Evolutionary conservation across 2,329 filamentous ascomycete genomes (phyloP), one percentile per base, ranked within the genome.

Genomic region (Chrysosporium queenslandicum): DNA sequence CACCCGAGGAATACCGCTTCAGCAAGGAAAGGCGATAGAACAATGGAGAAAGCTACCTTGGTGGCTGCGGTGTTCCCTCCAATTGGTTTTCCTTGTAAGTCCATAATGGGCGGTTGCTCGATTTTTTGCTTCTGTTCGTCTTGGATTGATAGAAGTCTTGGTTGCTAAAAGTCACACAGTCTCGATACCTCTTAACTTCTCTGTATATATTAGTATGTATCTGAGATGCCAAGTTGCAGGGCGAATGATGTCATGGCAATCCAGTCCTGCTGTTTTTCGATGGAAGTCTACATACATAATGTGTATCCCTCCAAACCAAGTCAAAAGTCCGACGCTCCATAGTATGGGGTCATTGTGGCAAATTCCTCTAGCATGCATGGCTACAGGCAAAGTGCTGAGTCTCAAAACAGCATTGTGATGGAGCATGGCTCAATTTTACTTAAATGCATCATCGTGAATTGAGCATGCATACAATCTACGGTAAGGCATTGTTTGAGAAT

Each of bases 201-300:
- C 20, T 21, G 20, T 41, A 23, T 21, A 11, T 14, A 41, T 2
- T 27, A 2, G 21, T 46, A 18, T n/a, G n/a, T n/a, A n/a, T n/a
- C n/a, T n/a, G n/a, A n/a, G n/a, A n/a, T n/a, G 43, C 43, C 43
- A 46, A 46, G 43, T 46, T 46, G 30, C 18, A 20, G 29, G 18
- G n/a, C 14, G 20, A 4, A 46, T 46, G 43, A 46, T 46, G 43
- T 46, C 43, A 46, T 46, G 6, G 27, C 29, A 29, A n/a, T n/a
- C n/a, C n/a, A n/a, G n/a, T n/a, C n/a, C n/a, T n/a, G n/a, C n/a
- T n/a, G n/a, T n/a, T n/a, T n/a, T n/a, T n/a, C n/a, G n/a, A n/a
- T n/a, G n/a, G n/a, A n/a, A n/a, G n/a, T n/a, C n/a, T n/a, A n/a
- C n/a, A n/a, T n/a, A n/a, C n/a, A n/a, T n/a, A n/a, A n/a, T n/a